phyloP scores from a whole-genome alignment of 1,284 basidiomycete genomes.

The Lentinula novae-zelandiae region DNA sequence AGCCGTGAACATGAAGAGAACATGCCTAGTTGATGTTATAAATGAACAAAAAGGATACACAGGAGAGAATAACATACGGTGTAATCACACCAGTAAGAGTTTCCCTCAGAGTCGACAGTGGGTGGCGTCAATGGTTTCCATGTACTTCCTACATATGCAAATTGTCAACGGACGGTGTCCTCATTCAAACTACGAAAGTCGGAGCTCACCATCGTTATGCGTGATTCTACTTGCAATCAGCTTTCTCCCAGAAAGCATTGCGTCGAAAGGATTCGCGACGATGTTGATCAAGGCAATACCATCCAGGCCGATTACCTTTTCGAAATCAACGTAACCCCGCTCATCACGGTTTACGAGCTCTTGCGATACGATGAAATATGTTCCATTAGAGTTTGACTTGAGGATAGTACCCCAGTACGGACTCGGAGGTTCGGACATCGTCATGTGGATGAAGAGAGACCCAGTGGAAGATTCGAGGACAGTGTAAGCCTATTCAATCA shows the following conservation, averaged over 20 bases:
- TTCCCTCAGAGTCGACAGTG: constrained; percentile 70
- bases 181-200: not conserved
- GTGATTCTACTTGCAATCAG: constrained; percentile 85
- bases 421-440: constrained; percentile 73
- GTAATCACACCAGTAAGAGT: constrained; percentile 67
- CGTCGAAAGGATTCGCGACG: constrained; percentile 80
- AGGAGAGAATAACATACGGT: constrained; percentile 47
- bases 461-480: constrained; percentile 93
- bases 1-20: constrained; percentile 89
- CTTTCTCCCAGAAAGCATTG: constrained; percentile 73
- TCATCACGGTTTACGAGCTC: constrained; percentile 90
- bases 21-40: constrained; percentile 55
- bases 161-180: not conserved
- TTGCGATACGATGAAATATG: constrained; percentile 87
- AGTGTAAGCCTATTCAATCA: constrained; percentile 71
- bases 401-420: constrained; percentile 91
- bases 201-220: constrained; percentile 84
- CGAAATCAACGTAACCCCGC: constrained; percentile 92
- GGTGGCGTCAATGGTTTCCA: constrained; percentile 89
- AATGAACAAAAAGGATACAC: not conserved
- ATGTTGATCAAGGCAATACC: constrained; percentile 94
- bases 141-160: constrained; percentile 51
- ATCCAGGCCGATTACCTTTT: constrained; percentile 96
- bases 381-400: constrained; percentile 98
- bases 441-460: constrained; percentile 93